Conservation (phyloP, 257 asterid species). For the Salvia hispanica region DNA sequence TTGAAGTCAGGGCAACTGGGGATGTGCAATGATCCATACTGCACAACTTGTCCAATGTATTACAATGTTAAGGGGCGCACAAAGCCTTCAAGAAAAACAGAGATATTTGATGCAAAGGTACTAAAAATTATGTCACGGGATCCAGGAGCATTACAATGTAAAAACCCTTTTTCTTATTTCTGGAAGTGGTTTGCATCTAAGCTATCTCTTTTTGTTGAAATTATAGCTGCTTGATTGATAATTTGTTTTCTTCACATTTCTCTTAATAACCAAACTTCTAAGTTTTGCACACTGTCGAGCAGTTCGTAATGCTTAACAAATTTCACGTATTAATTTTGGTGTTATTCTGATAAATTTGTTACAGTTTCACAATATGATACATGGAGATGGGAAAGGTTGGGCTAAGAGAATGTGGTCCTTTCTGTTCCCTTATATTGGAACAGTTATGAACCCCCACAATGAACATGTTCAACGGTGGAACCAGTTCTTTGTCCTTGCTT, state of each 20-base stretch:
- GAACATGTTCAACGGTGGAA: conserved; percentile 73
- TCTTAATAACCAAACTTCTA: background rate
- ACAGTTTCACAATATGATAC: conserved; percentile 70
- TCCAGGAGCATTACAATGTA: background rate
- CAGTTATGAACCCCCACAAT: conserved; percentile 78
- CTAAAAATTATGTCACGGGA: background rate
- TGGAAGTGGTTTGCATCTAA: background rate
- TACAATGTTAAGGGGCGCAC: conserved; percentile 50
- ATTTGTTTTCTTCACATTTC: conserved; percentile 2
- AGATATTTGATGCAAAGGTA: conserved; percentile 74
- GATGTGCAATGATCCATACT: conserved; percentile 89
- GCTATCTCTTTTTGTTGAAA: background rate
- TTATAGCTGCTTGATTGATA: background rate
- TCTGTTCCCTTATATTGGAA: conserved; percentile 51
- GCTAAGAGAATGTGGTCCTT: conserved; percentile 55
- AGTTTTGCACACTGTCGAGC: background rate
- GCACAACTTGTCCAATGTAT: conserved; percentile 89
- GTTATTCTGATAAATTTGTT: conserved; percentile 11
- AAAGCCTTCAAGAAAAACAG: conserved; percentile 52
- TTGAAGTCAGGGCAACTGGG: conserved; percentile 89
- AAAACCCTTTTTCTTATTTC: background rate
- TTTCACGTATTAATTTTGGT: background rate
- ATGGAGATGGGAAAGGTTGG: conserved; percentile 87
- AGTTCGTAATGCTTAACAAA: background rate
- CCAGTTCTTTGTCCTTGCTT: conserved; percentile 72